Conservation (phyloP, 306 rosid species). For the Citrullus mucosospermus region DNA sequence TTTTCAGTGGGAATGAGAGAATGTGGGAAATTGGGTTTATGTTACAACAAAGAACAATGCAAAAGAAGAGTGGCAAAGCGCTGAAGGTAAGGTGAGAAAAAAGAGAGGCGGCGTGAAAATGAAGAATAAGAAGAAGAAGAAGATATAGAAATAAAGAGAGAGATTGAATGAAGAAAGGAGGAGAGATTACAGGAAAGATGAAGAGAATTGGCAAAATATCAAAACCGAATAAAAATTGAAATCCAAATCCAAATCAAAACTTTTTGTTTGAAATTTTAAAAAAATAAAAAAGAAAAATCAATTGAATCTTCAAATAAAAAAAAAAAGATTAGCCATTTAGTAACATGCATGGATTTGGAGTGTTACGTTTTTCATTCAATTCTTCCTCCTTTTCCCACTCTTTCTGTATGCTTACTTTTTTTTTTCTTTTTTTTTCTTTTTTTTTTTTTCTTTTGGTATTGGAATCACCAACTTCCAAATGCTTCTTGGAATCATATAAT, state of each 20-base stretch:
- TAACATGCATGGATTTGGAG: constrained; percentile 8
- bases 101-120: constrained; percentile 30
- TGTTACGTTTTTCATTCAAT: constrained; percentile 4
- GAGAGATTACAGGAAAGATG: constrained; percentile 1
- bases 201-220: not conserved
- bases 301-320: not conserved
- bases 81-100: constrained; percentile 6
- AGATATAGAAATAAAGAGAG: not conserved
- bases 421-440: not conserved
- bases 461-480: not conserved
- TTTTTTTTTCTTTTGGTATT: not conserved
- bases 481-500: not conserved
- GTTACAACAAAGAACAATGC: not conserved
- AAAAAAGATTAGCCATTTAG: not conserved
- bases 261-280: not conserved
- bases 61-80: constrained; percentile 6
- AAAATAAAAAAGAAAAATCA: not conserved
- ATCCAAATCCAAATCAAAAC: not conserved
- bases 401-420: not conserved
- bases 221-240: not conserved
- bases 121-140: constrained; percentile 27
- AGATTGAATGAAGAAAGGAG: not conserved
- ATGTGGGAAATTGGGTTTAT: not conserved
- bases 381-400: not conserved
- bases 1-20: not conserved